phyloP scores from a whole-genome alignment of 805 yeast species.

The Zygoascus biomembranicola region DNA sequence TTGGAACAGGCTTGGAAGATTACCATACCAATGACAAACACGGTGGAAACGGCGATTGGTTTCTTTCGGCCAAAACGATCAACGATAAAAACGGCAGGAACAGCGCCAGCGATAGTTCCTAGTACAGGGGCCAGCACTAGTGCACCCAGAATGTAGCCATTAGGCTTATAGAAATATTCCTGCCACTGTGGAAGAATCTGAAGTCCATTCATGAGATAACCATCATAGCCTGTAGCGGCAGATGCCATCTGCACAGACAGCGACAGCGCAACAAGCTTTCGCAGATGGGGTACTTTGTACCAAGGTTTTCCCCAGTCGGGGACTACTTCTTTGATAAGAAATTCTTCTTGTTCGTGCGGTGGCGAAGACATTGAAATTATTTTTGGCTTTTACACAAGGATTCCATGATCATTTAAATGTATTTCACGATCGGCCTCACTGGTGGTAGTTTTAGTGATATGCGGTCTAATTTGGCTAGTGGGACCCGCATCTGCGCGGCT shows the following conservation, averaged over 20 bases:
- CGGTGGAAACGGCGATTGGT: slow-evolving; percentile 45
- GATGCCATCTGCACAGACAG: slow-evolving; percentile 10
- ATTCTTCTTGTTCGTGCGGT: not conserved
- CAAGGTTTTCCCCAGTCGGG: slow-evolving; percentile 8
- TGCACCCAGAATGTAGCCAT: slow-evolving; percentile 13
- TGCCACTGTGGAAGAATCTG: slow-evolving; percentile 20
- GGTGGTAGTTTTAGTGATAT: too few relatives aligned
- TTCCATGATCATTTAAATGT: too few relatives aligned
- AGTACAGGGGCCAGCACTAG: slow-evolving; percentile 3
- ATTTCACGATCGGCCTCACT: too few relatives aligned
- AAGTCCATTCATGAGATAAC: slow-evolving; percentile 16
- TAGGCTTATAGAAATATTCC: slow-evolving; percentile 14
- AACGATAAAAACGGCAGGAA: slow-evolving; percentile 29
- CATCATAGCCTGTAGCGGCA: slow-evolving; percentile 15
- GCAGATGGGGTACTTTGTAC: slow-evolving; percentile 8
- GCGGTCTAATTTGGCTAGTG: too few relatives aligned
- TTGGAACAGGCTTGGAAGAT: slow-evolving; percentile 35
- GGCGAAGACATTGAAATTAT: too few relatives aligned
- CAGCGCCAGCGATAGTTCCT: not conserved
- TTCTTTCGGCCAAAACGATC: slow-evolving; percentile 58
- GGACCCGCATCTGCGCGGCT: too few relatives aligned
- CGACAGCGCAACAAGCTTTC: slow-evolving; percentile 10
- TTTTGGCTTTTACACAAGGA: too few relatives aligned
- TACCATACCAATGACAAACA: slow-evolving; percentile 50
- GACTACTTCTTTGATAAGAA: slow-evolving; percentile 2